These are phyloP conservation scores for Aspergillus coremiiformis DNA, from an alignment of 495 filamentous ascomycete genomes.

Conservation along the genomic window DNA sequence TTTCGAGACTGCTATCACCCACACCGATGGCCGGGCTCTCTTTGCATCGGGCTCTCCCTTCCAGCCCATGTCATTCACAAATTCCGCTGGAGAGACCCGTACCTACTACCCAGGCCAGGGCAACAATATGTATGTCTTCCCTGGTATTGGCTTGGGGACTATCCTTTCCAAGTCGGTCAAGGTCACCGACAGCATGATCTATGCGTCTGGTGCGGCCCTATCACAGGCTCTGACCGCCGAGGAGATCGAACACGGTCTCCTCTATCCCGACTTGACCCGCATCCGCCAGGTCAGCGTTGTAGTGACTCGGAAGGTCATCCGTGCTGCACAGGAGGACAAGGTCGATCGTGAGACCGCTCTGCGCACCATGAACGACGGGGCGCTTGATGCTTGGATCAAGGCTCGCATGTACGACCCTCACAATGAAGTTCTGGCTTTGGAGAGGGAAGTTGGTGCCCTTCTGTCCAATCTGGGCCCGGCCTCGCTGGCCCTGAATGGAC, in stretches of 20 bases:
- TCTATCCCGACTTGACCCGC: constrained; percentile 90
- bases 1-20: constrained; percentile 79
- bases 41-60: constrained; percentile 97
- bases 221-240: constrained; percentile 68
- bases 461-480: constrained; percentile 36
- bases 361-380: constrained; percentile 63
- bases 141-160: constrained; percentile 88
- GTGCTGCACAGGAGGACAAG: constrained; percentile 72
- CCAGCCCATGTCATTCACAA: constrained; percentile 56
- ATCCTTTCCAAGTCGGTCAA: constrained; percentile 84
- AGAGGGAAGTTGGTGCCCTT: constrained; percentile 46
- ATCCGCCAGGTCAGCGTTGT: constrained; percentile 84
- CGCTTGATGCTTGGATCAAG: constrained; percentile 74
- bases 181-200: constrained; percentile 91
- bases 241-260: constrained; percentile 71
- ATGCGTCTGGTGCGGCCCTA: constrained; percentile 79
- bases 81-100: constrained; percentile 53
- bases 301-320: constrained; percentile 89
- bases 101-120: constrained; percentile 84
- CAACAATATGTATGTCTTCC: constrained; percentile 95
- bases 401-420: constrained; percentile 76
- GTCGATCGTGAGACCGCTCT: constrained; percentile 72
- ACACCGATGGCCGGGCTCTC: constrained; percentile 83
- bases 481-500: constrained; percentile 22
- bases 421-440: constrained; percentile 49